A percentile compares a stretch with the other conserved stretches of the same genome.
Conservation (phyloP, 148 eudicot species). For the Diospyros kaki region DNA sequence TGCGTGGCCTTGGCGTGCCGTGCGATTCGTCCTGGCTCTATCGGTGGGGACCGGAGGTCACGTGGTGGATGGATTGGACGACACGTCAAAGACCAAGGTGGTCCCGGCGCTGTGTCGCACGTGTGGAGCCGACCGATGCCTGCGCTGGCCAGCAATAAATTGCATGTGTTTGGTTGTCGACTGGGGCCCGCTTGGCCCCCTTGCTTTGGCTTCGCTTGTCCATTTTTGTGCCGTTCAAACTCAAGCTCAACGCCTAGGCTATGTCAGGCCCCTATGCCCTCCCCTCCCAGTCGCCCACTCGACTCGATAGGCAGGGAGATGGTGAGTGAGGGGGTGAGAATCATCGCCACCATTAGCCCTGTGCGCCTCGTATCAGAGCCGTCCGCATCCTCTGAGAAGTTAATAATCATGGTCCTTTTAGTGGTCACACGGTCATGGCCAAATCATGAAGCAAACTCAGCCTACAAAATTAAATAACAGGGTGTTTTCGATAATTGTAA, state of each 20-base stretch:
- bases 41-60: conserved; percentile 3
- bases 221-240: not conserved
- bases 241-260: not conserved
- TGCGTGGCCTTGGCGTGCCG: not conserved
- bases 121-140: conserved; percentile 5
- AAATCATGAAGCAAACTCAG: too few species aligned
- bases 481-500: too few species aligned
- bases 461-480: too few species aligned
- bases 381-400: too few species aligned
- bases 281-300: too few species aligned
- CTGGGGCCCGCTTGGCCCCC: not conserved
- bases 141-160: not conserved
- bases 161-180: not conserved
- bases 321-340: not conserved
- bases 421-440: too few species aligned
- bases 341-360: too few species aligned
- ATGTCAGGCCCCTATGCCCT: not conserved
- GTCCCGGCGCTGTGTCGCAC: conserved; percentile 5
- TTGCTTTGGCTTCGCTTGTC: not conserved
- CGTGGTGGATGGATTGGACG: not conserved
- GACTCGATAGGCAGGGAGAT: not conserved
- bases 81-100: not conserved
- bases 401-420: too few species aligned
- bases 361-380: too few species aligned
- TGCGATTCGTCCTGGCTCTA: not conserved